Evolutionary conservation across 2,329 filamentous ascomycete genomes (phyloP), one percentile per base, ranked within the genome.

Genomic region (Lojkania enalia): DNA sequence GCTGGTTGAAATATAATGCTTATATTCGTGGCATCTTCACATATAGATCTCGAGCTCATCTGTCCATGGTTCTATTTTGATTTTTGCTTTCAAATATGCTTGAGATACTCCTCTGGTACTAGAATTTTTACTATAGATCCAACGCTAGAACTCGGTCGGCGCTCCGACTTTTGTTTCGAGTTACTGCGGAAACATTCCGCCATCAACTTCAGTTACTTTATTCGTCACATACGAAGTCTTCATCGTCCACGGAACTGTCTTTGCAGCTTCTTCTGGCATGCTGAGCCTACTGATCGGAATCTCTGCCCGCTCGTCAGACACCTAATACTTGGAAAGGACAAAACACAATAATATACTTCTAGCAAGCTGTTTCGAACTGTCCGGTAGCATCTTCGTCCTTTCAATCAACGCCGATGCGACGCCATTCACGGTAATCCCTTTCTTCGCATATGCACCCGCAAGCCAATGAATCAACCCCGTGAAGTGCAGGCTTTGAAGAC

Each of bases 361-460:
- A 18, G 57, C 63, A 41, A 70, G 43, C 53, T 64, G 64, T 38
- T 69, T 66, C 13, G 46, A 61, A 33, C 64, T 60, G 13, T 60
- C 65, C 6, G 68, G 67, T 46, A 77, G 58, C 73, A 78, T 76
- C 13, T 63, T 66, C 14, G 75, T 76, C 12, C 66, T 64, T 25
- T 73, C 66, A 44, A 77, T 74, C 57, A 77, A 53, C 6, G 75
- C 75, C 6, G 75, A 75, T 14, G 75, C 74, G 12, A 77, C 69
- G 25, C 72, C 74, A 53, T 78, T 78, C 1, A 76, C 72, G 14
- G 72, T 75, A 31, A 78, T 65, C 11, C 74, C 74, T 37, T 69
- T 71, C 49, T 63, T 70, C 5, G 69, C 71, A 51, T 77, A 72
- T 39, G 64, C 63, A 3, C 51, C 55, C 1, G 73, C 71, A 16